Evolutionary conservation across 345 rosid genomes (phyloP), one percentile per base, ranked within the genome.

Genomic region (Cardamine chenopodiifolia): DNA sequence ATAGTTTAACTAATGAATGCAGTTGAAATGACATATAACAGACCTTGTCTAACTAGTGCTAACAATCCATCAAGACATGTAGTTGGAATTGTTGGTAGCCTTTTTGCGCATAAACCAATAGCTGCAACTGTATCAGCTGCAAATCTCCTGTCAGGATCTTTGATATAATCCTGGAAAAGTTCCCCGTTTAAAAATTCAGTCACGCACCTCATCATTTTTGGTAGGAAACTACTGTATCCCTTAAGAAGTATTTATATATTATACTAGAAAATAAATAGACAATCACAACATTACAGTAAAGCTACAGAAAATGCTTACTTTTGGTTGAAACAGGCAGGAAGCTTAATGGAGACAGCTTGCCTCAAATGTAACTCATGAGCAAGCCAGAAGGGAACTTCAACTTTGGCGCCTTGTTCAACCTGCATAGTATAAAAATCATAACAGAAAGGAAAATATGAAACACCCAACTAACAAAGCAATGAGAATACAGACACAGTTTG

Each of bases 91-190:
- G 75, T 78, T 42, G 91, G 91, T 80, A 91, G 86, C 72, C 82
- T 74, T 78, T 77, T 85, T 15, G 91, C 94, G 71, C 97, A 92
- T 68, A 86, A 79, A 81, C 99, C 99, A 75, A 90, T 86, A 11
- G 92, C 97, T 78, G 92, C 87, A 80, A 92, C 83, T 73, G 97
- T 79, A 69, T 85, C 94, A 7, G 96, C 97, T 68, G 99, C 93
- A 83, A 95, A 88, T 79, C 80, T 85, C 85, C 96, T 80, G 84
- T 92, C 96, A 68, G 97, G 96, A 82, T 90, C 96, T 81, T 87
- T 86, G 34, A 90, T 80, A 82, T 95, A 92, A 83, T 95, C 98
- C 99, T 95, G 82, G 68, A 55, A 73, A 65, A 70, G 31, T 37
- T 40, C 63, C 32, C 6, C 1, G n/a, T 49, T 58, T n/a, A 26